Evolutionary conservation across 1,284 basidiomycete genomes (phyloP), one percentile per base, ranked within the genome.

Genomic region (Cutaneotrichosporon cutaneum): DNA sequence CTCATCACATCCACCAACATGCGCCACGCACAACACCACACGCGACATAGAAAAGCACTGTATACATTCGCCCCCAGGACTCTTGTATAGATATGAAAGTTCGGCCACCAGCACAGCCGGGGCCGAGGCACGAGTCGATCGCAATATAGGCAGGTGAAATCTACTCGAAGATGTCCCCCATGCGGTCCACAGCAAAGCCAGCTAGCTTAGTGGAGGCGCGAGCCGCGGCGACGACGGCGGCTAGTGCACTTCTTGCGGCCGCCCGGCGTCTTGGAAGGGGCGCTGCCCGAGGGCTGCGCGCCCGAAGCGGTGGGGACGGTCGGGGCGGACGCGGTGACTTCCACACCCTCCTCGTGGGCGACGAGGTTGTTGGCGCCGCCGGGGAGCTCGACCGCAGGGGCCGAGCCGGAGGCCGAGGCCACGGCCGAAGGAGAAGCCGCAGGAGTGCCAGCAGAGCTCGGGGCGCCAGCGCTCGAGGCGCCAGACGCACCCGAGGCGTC

Each of bases 211-310:
- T 26, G 32, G 42, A 44, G 36, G 27, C 54, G 53, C 22, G 22
- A 16, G 18, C 21, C 21, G 36, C 53, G 35, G 22, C 35, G 27
- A 26, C 39, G 54, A n/a, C 54, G 54, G 39, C 54, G 39, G 24
- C 30, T 4, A n/a, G 10, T 44, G 39, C 54, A 55, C 54, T 55
- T 55, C 39, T 55, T 55, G 36, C 42, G 8, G 39, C 39, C 39
- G 18, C 39, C 39, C 4, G 39, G 18, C 18, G 18, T 18, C 39
- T 42, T 42, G 39, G 39, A 42, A 18, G 18, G n/a, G 10, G 51
- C 3, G 27, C 26, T 21, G 50, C 6, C 9, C 26, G 50, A 8
- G 50, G 30, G 30, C 30, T 30, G 30, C 30, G 30, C 30, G 9
- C 5, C 30, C 5, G 30, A 9, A 30, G 9, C 5, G 50, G 27